These are phyloP conservation scores for Saprolegnia parasitica DNA, from an alignment of 352 stramenopile genomes.

Conservation along the genomic window DNA sequence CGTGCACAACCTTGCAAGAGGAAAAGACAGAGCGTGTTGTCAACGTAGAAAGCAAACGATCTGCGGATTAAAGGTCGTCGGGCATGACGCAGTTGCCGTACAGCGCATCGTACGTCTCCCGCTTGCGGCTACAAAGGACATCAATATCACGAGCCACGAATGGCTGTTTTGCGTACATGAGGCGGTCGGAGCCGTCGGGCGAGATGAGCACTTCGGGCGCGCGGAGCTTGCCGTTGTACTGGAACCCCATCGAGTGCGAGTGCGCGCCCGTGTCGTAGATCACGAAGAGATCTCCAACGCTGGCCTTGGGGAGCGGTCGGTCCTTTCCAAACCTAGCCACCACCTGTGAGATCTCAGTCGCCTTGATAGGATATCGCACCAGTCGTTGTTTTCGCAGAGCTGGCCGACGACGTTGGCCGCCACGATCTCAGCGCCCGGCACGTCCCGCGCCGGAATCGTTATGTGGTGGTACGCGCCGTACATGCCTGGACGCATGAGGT, in stretches of 20 bases:
- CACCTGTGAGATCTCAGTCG: neutral
- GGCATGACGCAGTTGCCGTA: constrained; percentile 77
- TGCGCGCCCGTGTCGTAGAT: constrained; percentile 88
- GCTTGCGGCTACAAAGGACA: constrained; percentile 49
- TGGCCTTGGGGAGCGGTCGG: constrained; percentile 30
- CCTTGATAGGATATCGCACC: constrained; percentile 54
- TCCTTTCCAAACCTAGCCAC: constrained; percentile 17
- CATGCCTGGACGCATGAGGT: constrained; percentile 89
- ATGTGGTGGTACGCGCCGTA: constrained; percentile 89
- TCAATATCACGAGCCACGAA: too few relatives aligned
- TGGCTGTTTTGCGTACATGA: constrained; percentile 63
- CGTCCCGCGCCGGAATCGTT: constrained; percentile 58
- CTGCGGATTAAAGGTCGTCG: constrained; percentile 31
- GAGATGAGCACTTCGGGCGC: constrained; percentile 81
- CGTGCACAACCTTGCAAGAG: too few relatives aligned
- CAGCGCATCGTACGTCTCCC: constrained; percentile 67
- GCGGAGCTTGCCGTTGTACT: constrained; percentile 90
- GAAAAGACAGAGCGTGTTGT: neutral
- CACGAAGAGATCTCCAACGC: constrained; percentile 85
- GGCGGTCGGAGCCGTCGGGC: constrained; percentile 43
- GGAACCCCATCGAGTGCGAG: constrained; percentile 90
- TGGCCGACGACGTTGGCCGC: constrained; percentile 76
- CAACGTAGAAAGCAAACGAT: neutral
- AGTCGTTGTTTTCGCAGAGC: constrained; percentile 91
- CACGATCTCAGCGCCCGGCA: constrained; percentile 32